Conservation (phyloP, 805 yeast genomes). For the Pichia cabralensis region DNA sequence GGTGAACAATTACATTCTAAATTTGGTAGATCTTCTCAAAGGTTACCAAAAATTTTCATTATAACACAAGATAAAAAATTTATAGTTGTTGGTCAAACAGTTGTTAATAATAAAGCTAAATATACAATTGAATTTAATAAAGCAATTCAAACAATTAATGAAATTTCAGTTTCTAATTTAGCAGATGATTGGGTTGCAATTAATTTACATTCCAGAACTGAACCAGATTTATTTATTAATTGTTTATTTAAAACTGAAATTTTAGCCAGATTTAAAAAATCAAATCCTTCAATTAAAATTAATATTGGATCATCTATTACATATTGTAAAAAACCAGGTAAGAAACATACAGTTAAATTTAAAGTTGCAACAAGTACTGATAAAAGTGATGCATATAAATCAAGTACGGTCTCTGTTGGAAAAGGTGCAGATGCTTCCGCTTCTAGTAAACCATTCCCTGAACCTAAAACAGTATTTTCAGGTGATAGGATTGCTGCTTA, state of each 20-base stretch:
- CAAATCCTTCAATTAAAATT: conserved; percentile 49
- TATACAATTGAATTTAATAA: conserved; percentile 57
- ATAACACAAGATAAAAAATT: conserved; percentile 51
- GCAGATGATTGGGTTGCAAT: conserved; percentile 93
- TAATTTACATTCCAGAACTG: conserved; percentile 40
- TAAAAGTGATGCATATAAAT: conserved; percentile 67
- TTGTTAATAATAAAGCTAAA: conserved; percentile 43
- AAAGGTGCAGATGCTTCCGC: conserved; percentile 71
- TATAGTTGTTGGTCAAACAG: conserved; percentile 63
- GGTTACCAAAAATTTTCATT: conserved; percentile 64
- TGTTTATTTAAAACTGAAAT: conserved; percentile 85
- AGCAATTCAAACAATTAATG: conserved; percentile 47
- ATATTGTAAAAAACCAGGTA: conserved; percentile 89
- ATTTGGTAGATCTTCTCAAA: conserved; percentile 84
- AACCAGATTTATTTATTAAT: conserved; percentile 75
- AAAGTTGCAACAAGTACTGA: conserved; percentile 48
- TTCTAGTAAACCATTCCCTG: conserved; percentile 66
- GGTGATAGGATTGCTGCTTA: conserved; percentile 21
- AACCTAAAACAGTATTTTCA: conserved; percentile 30
- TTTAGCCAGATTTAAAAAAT: conserved; percentile 57
- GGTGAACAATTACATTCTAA: conserved; percentile 79
- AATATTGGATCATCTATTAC: conserved; percentile 61
- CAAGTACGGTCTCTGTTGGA: conserved; percentile 74
- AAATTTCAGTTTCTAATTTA: conserved; percentile 57
- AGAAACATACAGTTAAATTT: conserved; percentile 62